Evolutionary conservation across 768 basidiomycete genomes (phyloP), one percentile per base, ranked within the genome.

Genomic region (Clathrus columnatus): DNA sequence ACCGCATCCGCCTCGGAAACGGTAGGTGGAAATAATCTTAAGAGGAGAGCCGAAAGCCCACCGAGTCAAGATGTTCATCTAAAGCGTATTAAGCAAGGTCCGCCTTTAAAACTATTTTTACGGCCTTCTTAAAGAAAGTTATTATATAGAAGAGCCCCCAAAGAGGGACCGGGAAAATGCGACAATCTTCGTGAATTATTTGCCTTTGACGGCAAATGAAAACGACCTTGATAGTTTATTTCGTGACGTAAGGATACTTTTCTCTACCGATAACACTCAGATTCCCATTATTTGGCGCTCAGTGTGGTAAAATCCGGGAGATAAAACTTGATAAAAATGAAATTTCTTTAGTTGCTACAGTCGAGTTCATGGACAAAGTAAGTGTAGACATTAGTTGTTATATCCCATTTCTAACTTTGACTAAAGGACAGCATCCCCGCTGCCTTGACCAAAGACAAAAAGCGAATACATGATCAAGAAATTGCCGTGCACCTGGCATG

Each of bases 361-460:
- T 98, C 21, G 96, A 99, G 67, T 98, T 99, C 65, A 73, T 73
- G 56, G 75, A 81, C 26, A 73, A 84, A 59, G 81, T 86, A 64
- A 48, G 75, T 67, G 23, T 30, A 58, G 46, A 18, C 26, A 42
- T 14, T 11, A 18, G 21, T 2, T 16, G 18, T 11, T 11, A 47
- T 10, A 47, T 47, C 16, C 54, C 5, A 27, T 57, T n/a, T n/a
- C 47, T 61, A 47, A 57, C 43, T 6, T 10, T 36, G 42, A 48
- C 28, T 48, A 21, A 60, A 91, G 85, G 90, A 91, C 16, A 80
- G 79, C 56, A 78, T 98, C 1, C 91, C 91, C 7, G 81, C 82
- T 0, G 96, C 91, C 1, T 74, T 95, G 36, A 95, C 93, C 0
- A 94, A 91, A 66, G 95, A 99, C 71, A 96, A 95, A 71, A 96